These are phyloP conservation scores for Colletotrichum horii DNA, from an alignment of 2,329 filamentous ascomycete species.

Conservation along the genomic window DNA sequence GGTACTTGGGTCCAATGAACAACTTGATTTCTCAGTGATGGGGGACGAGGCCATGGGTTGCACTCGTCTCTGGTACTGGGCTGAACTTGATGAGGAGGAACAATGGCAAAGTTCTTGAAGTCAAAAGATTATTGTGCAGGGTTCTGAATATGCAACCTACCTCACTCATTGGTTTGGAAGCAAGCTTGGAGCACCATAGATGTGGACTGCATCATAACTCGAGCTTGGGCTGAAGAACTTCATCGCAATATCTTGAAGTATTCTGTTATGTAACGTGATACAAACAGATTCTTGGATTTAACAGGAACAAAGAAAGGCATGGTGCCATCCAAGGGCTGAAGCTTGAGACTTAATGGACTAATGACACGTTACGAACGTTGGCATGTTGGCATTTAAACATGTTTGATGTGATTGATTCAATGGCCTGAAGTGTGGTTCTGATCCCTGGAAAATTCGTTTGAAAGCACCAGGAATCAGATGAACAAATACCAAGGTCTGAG, in stretches of 20 bases:
- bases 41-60: too few relatives aligned
- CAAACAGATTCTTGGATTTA: too few relatives aligned
- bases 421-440: background rate
- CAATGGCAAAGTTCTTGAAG: too few relatives aligned
- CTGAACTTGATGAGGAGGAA: too few relatives aligned
- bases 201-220: rapidly evolving
- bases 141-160: background rate
- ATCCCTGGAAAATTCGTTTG: background rate
- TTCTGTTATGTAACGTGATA: background rate
- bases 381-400: background rate
- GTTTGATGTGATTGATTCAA: background rate
- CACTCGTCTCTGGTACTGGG: too few relatives aligned
- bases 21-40: too few relatives aligned
- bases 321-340: background rate
- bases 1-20: too few relatives aligned
- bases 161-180: background rate
- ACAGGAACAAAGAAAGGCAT: background rate
- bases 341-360: rapidly evolving
- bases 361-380: background rate
- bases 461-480: background rate
- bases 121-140: background rate
- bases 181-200: background rate
- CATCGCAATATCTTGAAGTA: background rate
- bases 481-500: background rate
- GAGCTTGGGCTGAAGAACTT: background rate